A percentile compares a stretch with the other conserved stretches of the same genome.
Evolutionary conservation across 148 eudicot genomes (phyloP).

Genomic region (Pouteria glomerata): DNA sequence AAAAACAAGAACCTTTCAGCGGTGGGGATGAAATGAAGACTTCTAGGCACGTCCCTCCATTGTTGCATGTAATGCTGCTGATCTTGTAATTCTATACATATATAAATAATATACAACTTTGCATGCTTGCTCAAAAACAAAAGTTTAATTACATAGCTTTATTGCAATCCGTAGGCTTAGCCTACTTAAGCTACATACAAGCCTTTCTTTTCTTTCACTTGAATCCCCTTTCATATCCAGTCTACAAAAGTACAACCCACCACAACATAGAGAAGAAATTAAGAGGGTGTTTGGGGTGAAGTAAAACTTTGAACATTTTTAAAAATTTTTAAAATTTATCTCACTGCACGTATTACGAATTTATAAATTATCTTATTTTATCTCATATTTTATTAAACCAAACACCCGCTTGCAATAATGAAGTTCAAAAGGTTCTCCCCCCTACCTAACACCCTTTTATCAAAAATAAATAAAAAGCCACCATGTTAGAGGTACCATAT

Average conservation of each 20-base stretch:
- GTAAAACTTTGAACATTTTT: too few relatives aligned
- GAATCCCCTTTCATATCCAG: constrained; percentile 13
- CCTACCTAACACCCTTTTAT: constrained; percentile 25
- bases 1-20: neutral
- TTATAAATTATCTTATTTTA: too few relatives aligned
- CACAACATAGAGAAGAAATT: too few relatives aligned
- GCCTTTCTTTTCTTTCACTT: constrained; percentile 21
- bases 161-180: neutral
- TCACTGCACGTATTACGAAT: too few relatives aligned
- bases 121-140: neutral
- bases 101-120: neutral
- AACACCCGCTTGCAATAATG: constrained; percentile 49
- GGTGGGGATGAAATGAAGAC: neutral
- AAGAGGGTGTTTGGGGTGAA: too few relatives aligned
- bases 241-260: constrained; percentile 35
- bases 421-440: constrained; percentile 41
- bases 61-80: neutral
- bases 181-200: neutral
- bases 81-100: neutral
- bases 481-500: constrained; percentile 28
- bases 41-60: neutral
- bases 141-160: neutral
- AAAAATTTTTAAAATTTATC: too few relatives aligned
- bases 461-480: constrained; percentile 19
- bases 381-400: too few relatives aligned